Conservation (phyloP, 192 early-diverging fungal species). For the Backusella psychrophila region DNA sequence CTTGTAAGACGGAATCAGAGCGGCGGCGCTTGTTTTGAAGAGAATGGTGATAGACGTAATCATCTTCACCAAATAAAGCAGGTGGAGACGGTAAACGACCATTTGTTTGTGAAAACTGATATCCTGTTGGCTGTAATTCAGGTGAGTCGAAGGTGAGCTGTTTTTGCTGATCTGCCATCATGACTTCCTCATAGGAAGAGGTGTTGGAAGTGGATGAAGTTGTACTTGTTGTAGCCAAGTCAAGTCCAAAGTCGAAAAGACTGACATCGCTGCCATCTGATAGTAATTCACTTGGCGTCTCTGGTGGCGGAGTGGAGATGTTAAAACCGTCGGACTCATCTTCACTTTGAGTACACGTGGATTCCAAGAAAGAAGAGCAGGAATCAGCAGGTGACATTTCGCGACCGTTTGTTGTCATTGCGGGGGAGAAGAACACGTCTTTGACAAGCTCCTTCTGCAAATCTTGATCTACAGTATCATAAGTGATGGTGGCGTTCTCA, state of each 20-base stretch:
- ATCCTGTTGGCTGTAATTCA: not conserved
- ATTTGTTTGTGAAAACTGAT: not conserved
- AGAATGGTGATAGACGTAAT: not conserved
- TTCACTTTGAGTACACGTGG: conserved; percentile 8
- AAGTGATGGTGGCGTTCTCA: conserved; percentile 36
- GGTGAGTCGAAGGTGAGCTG: not conserved
- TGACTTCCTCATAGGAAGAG: not conserved
- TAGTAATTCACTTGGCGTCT: not conserved
- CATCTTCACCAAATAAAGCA: not conserved
- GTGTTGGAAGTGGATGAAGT: not conserved
- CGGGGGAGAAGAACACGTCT: conserved; percentile 35
- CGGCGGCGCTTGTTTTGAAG: conserved; percentile 8
- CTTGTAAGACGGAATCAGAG: conserved; percentile 13
- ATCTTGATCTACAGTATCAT: conserved; percentile 23
- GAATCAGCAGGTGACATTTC: conserved; percentile 1
- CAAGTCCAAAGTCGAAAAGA: conserved; percentile 13
- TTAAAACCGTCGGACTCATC: conserved; percentile 10
- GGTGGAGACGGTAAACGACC: not conserved
- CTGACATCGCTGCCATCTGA: not conserved
- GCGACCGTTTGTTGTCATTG: conserved; percentile 6
- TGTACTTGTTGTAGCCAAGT: conserved; percentile 2
- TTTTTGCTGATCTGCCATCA: conserved; percentile 4
- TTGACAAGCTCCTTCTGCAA: conserved; percentile 29
- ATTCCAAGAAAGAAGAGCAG: not conserved
- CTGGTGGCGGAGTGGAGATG: not conserved